Conservation (phyloP, 2,329 filamentous ascomycete genomes). For the Apiospora saccharicola region DNA sequence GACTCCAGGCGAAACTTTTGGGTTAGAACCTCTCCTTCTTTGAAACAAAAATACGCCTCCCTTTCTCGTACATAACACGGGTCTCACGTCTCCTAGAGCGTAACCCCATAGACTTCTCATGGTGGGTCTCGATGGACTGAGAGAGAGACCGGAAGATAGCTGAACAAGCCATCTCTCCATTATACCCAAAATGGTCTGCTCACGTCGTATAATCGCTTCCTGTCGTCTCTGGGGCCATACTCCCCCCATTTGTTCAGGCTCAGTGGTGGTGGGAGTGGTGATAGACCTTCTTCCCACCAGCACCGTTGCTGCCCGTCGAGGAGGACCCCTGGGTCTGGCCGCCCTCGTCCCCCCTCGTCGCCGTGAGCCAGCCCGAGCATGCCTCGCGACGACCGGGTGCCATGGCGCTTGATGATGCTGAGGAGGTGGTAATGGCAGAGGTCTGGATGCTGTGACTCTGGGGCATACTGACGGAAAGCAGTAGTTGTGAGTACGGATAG, state of each 20-base stretch:
- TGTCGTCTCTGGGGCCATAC: no score
- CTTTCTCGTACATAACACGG: neutral
- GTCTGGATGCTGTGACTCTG: neutral
- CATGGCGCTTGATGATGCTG: neutral
- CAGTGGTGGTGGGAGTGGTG: neutral
- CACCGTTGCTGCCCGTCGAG: neutral
- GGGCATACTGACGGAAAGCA: neutral
- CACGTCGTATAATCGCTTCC: no score
- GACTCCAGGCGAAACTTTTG: neutral
- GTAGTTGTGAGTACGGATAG: neutral
- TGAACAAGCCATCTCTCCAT: neutral
- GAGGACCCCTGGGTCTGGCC: constrained; percentile 2
- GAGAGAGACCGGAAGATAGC: neutral
- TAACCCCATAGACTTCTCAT: neutral
- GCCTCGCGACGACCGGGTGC: neutral
- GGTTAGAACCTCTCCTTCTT: neutral
- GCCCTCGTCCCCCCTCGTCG: neutral
- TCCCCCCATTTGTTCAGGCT: neutral
- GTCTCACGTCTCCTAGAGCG: neutral
- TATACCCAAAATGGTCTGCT: neutral
- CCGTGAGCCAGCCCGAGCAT: constrained; percentile 7
- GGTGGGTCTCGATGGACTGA: neutral
- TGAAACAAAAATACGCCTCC: neutral
- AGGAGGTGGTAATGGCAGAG: neutral
- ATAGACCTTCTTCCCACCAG: constrained; percentile 12